Percentiles rank a stretch among this genome's conserved stretches.
These are phyloP conservation scores for Dendrobium nobile DNA, from an alignment of 106 monocot species.

Conservation along the genomic window DNA sequence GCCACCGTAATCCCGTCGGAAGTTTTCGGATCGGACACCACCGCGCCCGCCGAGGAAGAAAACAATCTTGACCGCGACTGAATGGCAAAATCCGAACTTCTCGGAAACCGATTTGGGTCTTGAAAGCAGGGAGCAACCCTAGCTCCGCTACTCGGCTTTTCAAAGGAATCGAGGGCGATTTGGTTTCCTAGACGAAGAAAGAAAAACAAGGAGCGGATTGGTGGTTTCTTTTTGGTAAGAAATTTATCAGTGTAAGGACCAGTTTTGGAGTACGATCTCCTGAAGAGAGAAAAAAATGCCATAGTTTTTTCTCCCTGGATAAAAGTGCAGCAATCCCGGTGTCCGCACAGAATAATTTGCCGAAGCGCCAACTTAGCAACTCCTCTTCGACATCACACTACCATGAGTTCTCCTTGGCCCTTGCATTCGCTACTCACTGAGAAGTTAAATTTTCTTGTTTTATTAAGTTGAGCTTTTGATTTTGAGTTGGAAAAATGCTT, in stretches of 20 bases:
- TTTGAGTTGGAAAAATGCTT: no score
- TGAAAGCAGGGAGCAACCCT: neutral
- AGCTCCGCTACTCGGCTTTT: neutral
- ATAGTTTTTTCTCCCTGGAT: neutral
- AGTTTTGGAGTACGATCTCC: neutral
- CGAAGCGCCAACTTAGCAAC: no score
- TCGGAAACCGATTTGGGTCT: neutral
- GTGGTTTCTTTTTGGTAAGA: neutral
- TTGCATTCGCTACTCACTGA: no score
- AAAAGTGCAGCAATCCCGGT: neutral
- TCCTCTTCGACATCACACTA: no score
- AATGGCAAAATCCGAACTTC: neutral
- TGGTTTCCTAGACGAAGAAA: neutral
- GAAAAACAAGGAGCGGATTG: neutral
- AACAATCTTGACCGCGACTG: slow-evolving; percentile 11
- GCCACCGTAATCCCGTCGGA: slow-evolving; percentile 85
- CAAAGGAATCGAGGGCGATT: neutral
- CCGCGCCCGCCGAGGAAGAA: slow-evolving; percentile 28
- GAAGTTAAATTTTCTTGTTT: no score
- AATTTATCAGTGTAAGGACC: neutral
- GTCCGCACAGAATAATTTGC: no score
- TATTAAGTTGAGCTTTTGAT: no score
- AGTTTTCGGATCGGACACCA: slow-evolving; percentile 28
- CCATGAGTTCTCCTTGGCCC: no score
- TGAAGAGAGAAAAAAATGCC: slow-evolving; percentile 1